Percentiles rank a stretch among this genome's conserved stretches.
phyloP scores from a whole-genome alignment of 495 filamentous ascomycete species.

The Xylaria castorea region DNA sequence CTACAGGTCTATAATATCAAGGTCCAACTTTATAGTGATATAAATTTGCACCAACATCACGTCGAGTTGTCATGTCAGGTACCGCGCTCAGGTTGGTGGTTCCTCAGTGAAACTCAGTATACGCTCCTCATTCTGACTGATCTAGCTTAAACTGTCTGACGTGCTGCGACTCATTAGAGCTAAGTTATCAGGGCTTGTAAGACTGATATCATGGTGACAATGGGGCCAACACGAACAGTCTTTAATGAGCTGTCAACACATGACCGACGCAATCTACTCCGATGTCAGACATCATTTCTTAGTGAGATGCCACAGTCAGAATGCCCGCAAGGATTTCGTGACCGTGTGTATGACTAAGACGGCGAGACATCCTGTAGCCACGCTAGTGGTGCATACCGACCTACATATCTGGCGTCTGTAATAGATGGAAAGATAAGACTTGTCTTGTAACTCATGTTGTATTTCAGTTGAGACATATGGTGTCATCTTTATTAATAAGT shows the following conservation, averaged over 20 bases:
- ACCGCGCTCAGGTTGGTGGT: background rate
- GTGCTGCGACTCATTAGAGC: background rate
- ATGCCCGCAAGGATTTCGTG: background rate
- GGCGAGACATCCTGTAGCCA: background rate
- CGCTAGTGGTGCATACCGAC: background rate
- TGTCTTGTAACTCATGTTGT: background rate
- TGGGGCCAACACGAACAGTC: background rate
- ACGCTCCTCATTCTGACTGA: background rate
- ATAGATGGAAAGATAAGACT: background rate
- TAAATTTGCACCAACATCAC: background rate
- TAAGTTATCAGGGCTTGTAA: background rate
- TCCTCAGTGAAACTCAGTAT: background rate
- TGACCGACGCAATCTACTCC: background rate
- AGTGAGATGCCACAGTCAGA: background rate
- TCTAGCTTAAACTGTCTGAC: background rate
- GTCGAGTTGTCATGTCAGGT: background rate
- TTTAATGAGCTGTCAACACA: background rate
- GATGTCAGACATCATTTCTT: background rate
- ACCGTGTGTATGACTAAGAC: background rate
- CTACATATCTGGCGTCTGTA: background rate
- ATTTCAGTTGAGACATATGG: background rate
- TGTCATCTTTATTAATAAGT: constrained; percentile 3
- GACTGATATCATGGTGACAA: background rate
- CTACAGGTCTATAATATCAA: background rate
- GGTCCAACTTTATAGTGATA: background rate